Base-by-base conservation (phyloP, 2,329 filamentous ascomycete species). In the Ploettnerulaceae sp. region DNA sequence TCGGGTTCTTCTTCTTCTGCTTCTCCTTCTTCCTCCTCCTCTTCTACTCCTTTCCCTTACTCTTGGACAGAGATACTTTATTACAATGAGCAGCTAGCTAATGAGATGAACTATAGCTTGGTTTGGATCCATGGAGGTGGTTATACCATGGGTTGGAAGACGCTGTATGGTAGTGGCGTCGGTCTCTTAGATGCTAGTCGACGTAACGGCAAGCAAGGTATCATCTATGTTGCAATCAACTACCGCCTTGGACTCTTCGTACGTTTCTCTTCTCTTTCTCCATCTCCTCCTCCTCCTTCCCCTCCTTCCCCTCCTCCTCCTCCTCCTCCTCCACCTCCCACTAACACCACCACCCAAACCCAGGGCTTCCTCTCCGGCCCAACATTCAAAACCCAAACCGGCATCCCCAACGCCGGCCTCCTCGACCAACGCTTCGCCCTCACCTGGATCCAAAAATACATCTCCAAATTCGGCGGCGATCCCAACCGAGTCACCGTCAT, bases 381-480 rank as follows among this genome's bases (percentile, higher is more conserved):
- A 14, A 70, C 61, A 15, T 63, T 73, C 34, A 65, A 69, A 9
- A 20, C 26, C 24, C 54, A 38, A 9, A 62, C 69, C 48, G 73
- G 71, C 3, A 66, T 65, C 3, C 63, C 71, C 2, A 79, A 79
- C 54, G 69, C 67, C 7, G 75, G 68, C 2, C 62, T 78, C 0
- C 65, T 71, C 42, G 76, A 80, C 48, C 77, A 81, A 57, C 67
- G 73, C 9, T 64, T 77, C 18, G 75, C 74, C 17, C 63, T 82
- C 5, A 64, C 78, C 53, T 82, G 78, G 78, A 69, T 80, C 2
- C 69, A 75, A 45, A 57, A 70, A 31, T 63, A 77, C 52, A 77
- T 79, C 36, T 62, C 70, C 52, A 60, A 68, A 8, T 81, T 80
- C 53, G 76, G 77, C 3, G 76, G 76, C 11, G 71, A 79, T 57